These are phyloP conservation scores for Podospora fimiseda DNA, from an alignment of 495 filamentous ascomycete species.

Conservation along the genomic window DNA sequence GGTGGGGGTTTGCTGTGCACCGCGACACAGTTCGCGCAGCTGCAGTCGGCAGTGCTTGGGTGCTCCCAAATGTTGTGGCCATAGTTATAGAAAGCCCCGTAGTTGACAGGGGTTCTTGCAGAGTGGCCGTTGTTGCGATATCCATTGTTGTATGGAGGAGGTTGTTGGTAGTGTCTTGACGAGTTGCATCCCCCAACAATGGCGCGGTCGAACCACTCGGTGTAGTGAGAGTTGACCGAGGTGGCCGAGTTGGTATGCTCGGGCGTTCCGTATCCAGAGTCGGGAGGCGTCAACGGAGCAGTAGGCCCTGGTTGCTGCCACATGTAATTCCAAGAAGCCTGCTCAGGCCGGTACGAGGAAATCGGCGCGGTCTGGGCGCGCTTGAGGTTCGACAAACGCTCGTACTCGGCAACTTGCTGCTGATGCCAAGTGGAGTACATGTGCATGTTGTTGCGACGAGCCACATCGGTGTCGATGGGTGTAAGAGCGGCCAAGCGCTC, in stretches of 20 bases:
- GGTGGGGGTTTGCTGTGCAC: conserved; percentile 49
- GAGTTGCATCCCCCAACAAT: conserved; percentile 27
- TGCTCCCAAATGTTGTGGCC: conserved; percentile 54
- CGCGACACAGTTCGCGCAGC: conserved; percentile 56
- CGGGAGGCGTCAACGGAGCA: conserved; percentile 43
- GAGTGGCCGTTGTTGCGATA: conserved; percentile 45
- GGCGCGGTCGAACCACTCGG: conserved; percentile 39
- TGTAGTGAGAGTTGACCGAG: conserved; percentile 38
- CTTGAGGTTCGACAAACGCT: conserved; percentile 36
- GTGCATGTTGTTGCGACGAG: conserved; percentile 29
- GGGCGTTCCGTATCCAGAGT: conserved; percentile 47
- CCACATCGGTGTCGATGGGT: conserved; percentile 62
- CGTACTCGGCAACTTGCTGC: conserved; percentile 47
- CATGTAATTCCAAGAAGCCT: conserved; percentile 34
- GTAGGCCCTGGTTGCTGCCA: conserved; percentile 31
- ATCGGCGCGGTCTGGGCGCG: conserved; percentile 39
- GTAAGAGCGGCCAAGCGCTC: conserved; percentile 53
- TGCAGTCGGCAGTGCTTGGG: conserved; percentile 57
- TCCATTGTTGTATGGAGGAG: conserved; percentile 44
- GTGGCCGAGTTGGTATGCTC: conserved; percentile 42
- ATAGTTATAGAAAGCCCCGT: conserved; percentile 43
- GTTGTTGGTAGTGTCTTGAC: conserved; percentile 26
- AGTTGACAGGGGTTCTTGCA: conserved; percentile 27
- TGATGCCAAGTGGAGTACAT: conserved; percentile 46
- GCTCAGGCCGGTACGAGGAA: conserved; percentile 44